Percentiles rank a stretch among this genome's conserved stretches.
These are phyloP conservation scores for Carnegiea gigantea DNA, from an alignment of 179 eudicot genomes.

Conservation along the genomic window DNA sequence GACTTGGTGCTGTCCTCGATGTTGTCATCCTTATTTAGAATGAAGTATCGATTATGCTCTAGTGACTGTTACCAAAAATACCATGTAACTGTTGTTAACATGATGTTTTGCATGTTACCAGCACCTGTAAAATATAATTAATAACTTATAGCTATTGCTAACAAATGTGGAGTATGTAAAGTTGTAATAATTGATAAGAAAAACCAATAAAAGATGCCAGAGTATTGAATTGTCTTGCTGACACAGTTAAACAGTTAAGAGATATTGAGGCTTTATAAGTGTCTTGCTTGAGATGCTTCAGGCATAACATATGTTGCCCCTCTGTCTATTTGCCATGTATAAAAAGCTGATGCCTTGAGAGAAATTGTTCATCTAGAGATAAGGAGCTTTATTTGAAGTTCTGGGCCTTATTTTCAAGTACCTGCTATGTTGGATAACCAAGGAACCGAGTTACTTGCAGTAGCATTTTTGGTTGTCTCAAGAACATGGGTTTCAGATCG, in stretches of 20 bases:
- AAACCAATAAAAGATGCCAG: too few species aligned
- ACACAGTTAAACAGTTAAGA: background rate
- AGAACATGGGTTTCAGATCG: conserved; percentile 96
- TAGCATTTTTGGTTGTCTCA: conserved; percentile 79
- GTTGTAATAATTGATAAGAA: too few species aligned
- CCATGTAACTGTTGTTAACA: background rate
- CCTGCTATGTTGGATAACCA: conserved; percentile 94
- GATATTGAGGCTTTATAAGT: background rate
- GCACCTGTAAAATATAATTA: background rate
- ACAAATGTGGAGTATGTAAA: background rate
- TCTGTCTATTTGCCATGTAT: background rate
- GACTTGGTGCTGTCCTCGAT: background rate
- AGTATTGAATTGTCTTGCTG: too few species aligned
- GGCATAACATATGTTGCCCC: background rate
- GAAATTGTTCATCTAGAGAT: background rate
- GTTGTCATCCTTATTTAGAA: background rate
- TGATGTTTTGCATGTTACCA: background rate
- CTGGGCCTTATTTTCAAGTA: conserved; percentile 47
- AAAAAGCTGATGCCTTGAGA: background rate
- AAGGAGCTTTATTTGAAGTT: conserved; percentile 19
- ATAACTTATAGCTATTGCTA: background rate
- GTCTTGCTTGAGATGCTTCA: background rate
- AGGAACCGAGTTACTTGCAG: conserved; percentile 90
- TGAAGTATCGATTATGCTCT: background rate
- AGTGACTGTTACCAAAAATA: background rate